phyloP scores from a whole-genome alignment of 1,139 yeast species.

The Scheffersomyces quercinus region DNA sequence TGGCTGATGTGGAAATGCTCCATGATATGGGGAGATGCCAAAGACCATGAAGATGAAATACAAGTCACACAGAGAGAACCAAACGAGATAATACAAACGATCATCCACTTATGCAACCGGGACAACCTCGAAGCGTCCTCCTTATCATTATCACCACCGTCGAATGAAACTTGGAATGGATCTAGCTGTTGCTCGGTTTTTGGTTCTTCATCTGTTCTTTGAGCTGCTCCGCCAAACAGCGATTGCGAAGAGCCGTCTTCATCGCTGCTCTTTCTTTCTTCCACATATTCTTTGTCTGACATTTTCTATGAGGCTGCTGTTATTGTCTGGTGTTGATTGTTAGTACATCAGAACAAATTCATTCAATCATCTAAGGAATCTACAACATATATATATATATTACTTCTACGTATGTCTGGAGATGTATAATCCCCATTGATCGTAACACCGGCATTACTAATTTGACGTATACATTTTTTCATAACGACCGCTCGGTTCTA shows the following conservation, averaged over 20 bases:
- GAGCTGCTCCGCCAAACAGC: background rate
- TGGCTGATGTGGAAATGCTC: constrained; percentile 24
- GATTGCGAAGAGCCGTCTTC: background rate
- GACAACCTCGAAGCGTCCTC: constrained; percentile 27
- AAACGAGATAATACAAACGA: constrained; percentile 25
- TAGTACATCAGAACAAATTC: too few species aligned
- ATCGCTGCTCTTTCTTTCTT: background rate
- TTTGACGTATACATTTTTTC: background rate
- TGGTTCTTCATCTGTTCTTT: background rate
- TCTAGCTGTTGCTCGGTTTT: constrained; percentile 2
- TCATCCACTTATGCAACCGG: constrained; percentile 26
- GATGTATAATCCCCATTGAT: background rate
- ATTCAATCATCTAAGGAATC: too few species aligned
- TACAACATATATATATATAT: too few species aligned
- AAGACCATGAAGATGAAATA: constrained; percentile 33
- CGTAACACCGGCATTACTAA: constrained; percentile 1
- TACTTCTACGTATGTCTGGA: background rate
- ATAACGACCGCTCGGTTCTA: background rate
- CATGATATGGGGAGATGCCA: constrained; percentile 26
- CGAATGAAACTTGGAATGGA: constrained; percentile 20
- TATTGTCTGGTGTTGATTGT: too few species aligned
- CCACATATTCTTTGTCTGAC: background rate
- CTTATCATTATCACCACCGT: constrained; percentile 23
- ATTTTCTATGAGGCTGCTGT: too few species aligned
- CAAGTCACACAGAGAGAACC: constrained; percentile 33